A percentile compares a stretch with the other conserved stretches of the same genome.
phyloP scores from a whole-genome alignment of 2,329 filamentous ascomycete genomes.

The Talaromyces amestolkiae region DNA sequence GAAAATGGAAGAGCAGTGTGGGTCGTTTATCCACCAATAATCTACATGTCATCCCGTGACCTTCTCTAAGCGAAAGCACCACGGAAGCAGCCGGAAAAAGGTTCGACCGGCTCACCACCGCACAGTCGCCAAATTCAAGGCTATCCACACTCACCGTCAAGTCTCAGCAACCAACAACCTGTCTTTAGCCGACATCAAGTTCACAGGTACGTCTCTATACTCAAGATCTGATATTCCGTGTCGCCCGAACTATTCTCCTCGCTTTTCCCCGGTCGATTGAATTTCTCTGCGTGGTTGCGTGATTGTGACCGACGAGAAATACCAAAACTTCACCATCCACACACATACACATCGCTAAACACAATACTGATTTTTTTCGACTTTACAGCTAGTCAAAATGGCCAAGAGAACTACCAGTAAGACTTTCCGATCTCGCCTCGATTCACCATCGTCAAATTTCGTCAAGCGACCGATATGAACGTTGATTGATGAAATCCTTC shows the following conservation, averaged over 20 bases:
- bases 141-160: conserved; percentile 11
- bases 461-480: background rate
- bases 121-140: conserved; percentile 20
- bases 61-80: conserved; percentile 14
- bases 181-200: conserved; percentile 19
- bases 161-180: conserved; percentile 15
- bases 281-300: background rate
- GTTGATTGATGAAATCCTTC: background rate
- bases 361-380: conserved; percentile 9
- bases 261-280: background rate
- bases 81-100: conserved; percentile 9
- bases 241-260: background rate
- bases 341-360: background rate
- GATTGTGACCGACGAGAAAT: conserved; percentile 12
- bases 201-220: conserved; percentile 18
- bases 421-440: conserved; percentile 12
- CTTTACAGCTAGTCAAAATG: conserved; percentile 16
- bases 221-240: background rate
- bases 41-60: background rate
- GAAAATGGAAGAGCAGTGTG: background rate
- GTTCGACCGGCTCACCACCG: conserved; percentile 8
- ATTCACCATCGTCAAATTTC: background rate
- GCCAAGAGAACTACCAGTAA: conserved; percentile 22
- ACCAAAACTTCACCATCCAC: background rate
- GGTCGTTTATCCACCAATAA: background rate